Base-by-base conservation (phyloP, 768 basidiomycete species). In the Calocybe gangraenosa region DNA sequence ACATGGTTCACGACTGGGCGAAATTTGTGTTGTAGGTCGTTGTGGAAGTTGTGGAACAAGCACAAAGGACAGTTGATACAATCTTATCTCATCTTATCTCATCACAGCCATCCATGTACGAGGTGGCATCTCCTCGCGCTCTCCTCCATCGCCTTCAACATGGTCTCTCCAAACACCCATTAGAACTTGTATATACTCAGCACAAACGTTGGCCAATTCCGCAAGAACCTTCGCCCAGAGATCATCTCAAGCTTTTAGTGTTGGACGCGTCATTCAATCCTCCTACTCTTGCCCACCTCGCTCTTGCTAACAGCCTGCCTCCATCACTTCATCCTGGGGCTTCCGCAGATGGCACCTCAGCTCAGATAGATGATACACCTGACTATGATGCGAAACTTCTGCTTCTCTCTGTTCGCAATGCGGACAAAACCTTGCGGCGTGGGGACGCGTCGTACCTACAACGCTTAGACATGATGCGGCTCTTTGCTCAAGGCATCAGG, bases 251-350 rank as follows among this genome's bases (percentile, higher is more conserved):
- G 42, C 74, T 94, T 37, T 75, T 85, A 3, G 69, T 94, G n/a
- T 74, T 96, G 31, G 94, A 96, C 56, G 85, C 92, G 1, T 93
- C 91, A 1, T 97, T 90, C 68, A 95, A 97, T 57, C 93, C 93
- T 2, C 94, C 94, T 1, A 92, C 90, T 2, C 61, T 76, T 18
- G 90, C 93, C 0, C 93, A 97, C 62, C 72, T 85, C 42, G 84
- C 86, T 2, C 79, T 97, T 37, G 81, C 81, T 20, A 78, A 76
- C 47, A 65, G 74, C 43, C 54, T 60, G 28, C 58, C 60, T 11
- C 68, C 61, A 1, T 41, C 11, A n/a, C 54, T 42, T 14, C 37
- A 44, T 13, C 11, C 25, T 28, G 8, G 33, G 23, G 15, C 17
- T 14, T 8, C n/a, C 3, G 10, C 34, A 23, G 48, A 37, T 13